These are phyloP conservation scores for Podospora bellae-mahoneyi DNA, from an alignment of 495 filamentous ascomycete genomes.

Conservation along the genomic window DNA sequence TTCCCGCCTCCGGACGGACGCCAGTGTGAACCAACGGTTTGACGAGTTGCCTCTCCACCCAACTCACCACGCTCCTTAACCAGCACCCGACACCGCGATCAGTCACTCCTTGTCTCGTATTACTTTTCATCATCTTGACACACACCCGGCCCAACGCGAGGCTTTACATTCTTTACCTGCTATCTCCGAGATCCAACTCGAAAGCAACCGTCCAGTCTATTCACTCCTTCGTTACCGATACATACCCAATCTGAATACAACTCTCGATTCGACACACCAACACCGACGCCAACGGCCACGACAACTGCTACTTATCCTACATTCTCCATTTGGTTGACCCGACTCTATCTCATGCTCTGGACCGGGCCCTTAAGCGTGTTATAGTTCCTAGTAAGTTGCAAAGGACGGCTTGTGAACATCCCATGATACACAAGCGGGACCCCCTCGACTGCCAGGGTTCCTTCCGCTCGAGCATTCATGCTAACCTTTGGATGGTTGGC, in stretches of 20 bases:
- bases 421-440: constrained; percentile 31
- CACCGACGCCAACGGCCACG: neutral
- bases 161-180: constrained; percentile 13
- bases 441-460: constrained; percentile 25
- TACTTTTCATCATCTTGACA: constrained; percentile 6
- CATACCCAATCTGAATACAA: neutral
- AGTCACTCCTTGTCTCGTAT: constrained; percentile 26
- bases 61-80: constrained; percentile 47
- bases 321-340: constrained; percentile 13
- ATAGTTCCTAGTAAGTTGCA: constrained; percentile 42
- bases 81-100: constrained; percentile 20
- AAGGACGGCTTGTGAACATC: constrained; percentile 24
- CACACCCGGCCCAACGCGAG: constrained; percentile 3
- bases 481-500: constrained; percentile 30
- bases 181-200: neutral
- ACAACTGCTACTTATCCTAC: neutral
- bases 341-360: constrained; percentile 18
- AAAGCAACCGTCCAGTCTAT: neutral
- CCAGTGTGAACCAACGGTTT: constrained; percentile 40
- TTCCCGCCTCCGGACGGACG: constrained; percentile 37
- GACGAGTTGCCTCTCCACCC: constrained; percentile 40
- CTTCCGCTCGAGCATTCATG: constrained; percentile 32
- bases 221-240: neutral
- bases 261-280: neutral
- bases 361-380: constrained; percentile 31